Evolutionary conservation across 345 rosid genomes (phyloP).

Genomic region (Firmiana major): DNA sequence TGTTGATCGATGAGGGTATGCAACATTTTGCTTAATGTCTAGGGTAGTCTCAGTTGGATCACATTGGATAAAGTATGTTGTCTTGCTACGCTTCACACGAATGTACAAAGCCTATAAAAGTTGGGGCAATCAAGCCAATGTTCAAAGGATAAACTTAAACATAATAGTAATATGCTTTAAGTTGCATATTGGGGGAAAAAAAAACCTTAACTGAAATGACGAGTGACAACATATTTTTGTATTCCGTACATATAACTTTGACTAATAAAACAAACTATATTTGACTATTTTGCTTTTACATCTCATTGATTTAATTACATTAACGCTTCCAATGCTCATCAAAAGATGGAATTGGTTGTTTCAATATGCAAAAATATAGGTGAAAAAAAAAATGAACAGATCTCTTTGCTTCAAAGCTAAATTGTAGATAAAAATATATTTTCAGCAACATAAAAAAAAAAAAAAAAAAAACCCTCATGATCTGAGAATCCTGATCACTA

Average conservation of each 20-base stretch:
- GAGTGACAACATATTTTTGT: not conserved
- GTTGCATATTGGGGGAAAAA: not conserved
- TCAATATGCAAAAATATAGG: too few species aligned
- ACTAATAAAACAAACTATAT: not conserved
- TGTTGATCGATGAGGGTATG: slow-evolving; percentile 58
- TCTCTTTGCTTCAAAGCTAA: too few species aligned
- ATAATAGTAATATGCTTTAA: not conserved
- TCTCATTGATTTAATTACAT: not conserved
- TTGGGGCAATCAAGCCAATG: slow-evolving; percentile 21
- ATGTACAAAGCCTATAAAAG: slow-evolving; percentile 76
- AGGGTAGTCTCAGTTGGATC: slow-evolving; percentile 77
- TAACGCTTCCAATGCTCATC: too few species aligned
- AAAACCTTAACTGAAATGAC: too few species aligned
- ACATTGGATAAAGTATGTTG: slow-evolving; percentile 82
- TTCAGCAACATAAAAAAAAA: too few species aligned
- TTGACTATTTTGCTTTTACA: not conserved
- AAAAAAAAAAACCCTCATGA: too few species aligned
- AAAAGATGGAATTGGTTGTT: too few species aligned
- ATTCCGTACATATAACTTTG: not conserved
- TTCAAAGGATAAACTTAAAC: slow-evolving; percentile 19
- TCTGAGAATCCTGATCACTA: too few species aligned
- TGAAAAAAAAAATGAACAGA: too few species aligned
- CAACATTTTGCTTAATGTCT: slow-evolving; percentile 76
- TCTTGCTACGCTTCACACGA: slow-evolving; percentile 78
- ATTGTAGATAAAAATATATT: too few species aligned